phyloP scores from a whole-genome alignment of 2,329 filamentous ascomycete species.

The Ophiostoma triangulosporum region DNA sequence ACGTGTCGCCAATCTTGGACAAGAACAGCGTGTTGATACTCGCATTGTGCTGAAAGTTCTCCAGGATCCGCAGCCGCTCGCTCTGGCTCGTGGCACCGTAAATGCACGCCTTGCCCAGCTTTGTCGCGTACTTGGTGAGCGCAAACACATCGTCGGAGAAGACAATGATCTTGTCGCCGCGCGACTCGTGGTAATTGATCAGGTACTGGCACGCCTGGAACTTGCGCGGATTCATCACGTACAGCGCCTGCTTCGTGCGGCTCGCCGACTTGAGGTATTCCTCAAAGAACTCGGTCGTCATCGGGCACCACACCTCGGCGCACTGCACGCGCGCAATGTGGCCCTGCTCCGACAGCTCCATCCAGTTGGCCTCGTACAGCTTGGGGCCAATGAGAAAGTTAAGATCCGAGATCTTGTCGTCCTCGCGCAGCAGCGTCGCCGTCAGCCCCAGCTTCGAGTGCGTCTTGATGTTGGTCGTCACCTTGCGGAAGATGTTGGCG shows the following conservation, averaged over 20 bases:
- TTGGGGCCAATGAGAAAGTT: slow-evolving; percentile 98
- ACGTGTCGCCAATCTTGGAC: slow-evolving; percentile 96
- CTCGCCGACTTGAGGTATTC: slow-evolving; percentile 53
- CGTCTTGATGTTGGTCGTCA: slow-evolving; percentile 83
- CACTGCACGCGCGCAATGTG: slow-evolving; percentile 96
- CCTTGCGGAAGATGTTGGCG: slow-evolving; percentile 88
- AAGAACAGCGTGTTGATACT: slow-evolving; percentile 85
- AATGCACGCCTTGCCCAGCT: slow-evolving; percentile 77
- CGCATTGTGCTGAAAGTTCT: slow-evolving; percentile 91
- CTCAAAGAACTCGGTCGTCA: slow-evolving; percentile 96
- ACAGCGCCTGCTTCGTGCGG: slow-evolving; percentile 39
- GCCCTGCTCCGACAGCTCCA: slow-evolving; percentile 92
- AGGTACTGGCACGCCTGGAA: slow-evolving; percentile 95
- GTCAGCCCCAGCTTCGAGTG: slow-evolving; percentile 93
- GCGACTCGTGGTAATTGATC: slow-evolving; percentile 92
- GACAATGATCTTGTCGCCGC: slow-evolving; percentile 95
- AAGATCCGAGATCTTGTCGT: slow-evolving; percentile 94
- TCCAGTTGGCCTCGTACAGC: slow-evolving; percentile 97
- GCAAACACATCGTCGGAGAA: slow-evolving; percentile 97
- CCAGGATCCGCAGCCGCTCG: slow-evolving; percentile 75
- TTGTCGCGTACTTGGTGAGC: slow-evolving; percentile 69
- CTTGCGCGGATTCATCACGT: slow-evolving; percentile 95
- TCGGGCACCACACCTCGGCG: slow-evolving; percentile 97
- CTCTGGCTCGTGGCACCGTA: slow-evolving; percentile 77
- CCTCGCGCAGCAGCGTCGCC: slow-evolving; percentile 84